phyloP scores from a whole-genome alignment of 306 rosid species.

The Trifolium fragiferum region DNA sequence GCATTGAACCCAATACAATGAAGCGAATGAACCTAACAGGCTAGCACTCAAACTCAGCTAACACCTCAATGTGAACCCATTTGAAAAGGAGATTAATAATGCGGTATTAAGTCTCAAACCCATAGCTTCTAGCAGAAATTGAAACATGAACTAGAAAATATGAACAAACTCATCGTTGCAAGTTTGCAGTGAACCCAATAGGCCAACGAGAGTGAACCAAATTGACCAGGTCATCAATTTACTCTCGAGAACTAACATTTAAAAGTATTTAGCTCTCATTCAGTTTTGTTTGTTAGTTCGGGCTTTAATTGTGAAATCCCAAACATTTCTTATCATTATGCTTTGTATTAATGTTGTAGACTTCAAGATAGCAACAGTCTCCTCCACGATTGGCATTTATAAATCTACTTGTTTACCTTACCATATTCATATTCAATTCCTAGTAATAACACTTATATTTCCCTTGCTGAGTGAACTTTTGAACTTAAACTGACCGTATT shows the following conservation, averaged over 20 bases:
- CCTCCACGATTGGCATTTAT: background rate
- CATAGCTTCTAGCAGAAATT: background rate
- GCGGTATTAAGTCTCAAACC: background rate
- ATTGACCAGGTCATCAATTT: background rate
- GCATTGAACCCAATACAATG: background rate
- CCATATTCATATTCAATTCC: conserved; percentile 21
- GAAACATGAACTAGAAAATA: background rate
- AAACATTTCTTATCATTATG: conserved; percentile 1
- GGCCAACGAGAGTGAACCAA: conserved; percentile 2
- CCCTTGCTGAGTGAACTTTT: conserved; percentile 28
- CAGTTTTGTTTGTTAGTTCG: background rate
- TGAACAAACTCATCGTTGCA: background rate
- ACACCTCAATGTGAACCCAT: background rate
- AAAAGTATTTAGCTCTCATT: background rate
- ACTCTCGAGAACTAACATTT: background rate
- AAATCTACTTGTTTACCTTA: background rate
- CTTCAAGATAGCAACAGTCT: conserved; percentile 20
- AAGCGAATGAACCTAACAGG: background rate
- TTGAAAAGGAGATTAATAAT: background rate
- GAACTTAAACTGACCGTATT: conserved; percentile 41
- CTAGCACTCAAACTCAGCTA: background rate
- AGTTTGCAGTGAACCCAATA: conserved; percentile 2
- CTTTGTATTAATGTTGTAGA: background rate
- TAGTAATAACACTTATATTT: conserved; percentile 23
- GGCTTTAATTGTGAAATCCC: conserved; percentile 4